Conservation (phyloP, 2,329 filamentous ascomycete species). For the Rhytidhysteron rufulum region DNA sequence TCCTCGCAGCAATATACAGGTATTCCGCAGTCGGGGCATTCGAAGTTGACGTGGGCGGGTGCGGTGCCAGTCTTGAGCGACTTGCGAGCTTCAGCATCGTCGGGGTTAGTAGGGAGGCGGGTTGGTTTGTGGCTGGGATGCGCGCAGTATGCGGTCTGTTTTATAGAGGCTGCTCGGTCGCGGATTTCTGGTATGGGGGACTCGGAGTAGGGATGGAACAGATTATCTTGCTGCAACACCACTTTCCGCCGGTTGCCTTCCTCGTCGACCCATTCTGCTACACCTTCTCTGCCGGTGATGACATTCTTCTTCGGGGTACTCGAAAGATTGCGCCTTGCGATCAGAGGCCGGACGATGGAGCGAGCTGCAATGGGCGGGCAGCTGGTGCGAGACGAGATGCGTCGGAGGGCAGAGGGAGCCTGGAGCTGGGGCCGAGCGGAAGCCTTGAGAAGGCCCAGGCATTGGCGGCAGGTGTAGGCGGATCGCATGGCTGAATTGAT, state of each 20-base stretch:
- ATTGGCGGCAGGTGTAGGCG: constrained; percentile 39
- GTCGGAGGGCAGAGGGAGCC: constrained; percentile 18
- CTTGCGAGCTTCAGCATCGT: constrained; percentile 61
- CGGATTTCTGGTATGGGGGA: constrained; percentile 89
- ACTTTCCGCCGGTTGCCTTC: constrained; percentile 29
- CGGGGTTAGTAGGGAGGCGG: constrained; percentile 60
- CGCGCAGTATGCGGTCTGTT: constrained; percentile 88
- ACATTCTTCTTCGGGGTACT: constrained; percentile 11
- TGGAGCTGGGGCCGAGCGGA: constrained; percentile 23
- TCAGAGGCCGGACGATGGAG: constrained; percentile 21
- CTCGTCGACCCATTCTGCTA: constrained; percentile 33
- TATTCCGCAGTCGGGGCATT: constrained; percentile 93
- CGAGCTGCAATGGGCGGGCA: constrained; percentile 32
- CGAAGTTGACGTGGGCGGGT: constrained; percentile 82
- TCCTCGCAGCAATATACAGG: constrained; percentile 91
- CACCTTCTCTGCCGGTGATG: constrained; percentile 23
- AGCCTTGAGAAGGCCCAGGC: constrained; percentile 30
- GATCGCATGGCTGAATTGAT: constrained; percentile 29
- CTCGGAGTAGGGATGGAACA: constrained; percentile 88
- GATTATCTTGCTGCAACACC: constrained; percentile 67
- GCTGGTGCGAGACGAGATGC: constrained; percentile 19
- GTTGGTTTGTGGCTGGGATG: constrained; percentile 83
- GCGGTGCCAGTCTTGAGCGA: constrained; percentile 54
- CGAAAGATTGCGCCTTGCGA: constrained; percentile 21
- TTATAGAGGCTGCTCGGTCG: constrained; percentile 83